Evolutionary conservation across 2,329 filamentous ascomycete genomes (phyloP).

Genomic region (Alternaria angustiovoidea): DNA sequence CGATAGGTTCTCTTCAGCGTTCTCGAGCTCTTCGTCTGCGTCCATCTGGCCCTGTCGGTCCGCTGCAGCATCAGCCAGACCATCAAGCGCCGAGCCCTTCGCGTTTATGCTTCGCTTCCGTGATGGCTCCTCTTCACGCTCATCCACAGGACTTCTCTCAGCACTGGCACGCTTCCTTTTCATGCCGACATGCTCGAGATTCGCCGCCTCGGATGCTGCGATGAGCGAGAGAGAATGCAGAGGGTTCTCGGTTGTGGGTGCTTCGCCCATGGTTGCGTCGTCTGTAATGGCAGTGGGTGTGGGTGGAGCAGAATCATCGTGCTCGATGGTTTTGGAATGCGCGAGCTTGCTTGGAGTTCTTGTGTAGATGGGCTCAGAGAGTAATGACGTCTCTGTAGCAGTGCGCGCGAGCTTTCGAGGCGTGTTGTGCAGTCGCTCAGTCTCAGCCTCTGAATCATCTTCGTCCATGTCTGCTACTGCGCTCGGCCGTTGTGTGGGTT

Average conservation of each 20-base stretch:
- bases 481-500: constrained; percentile 40
- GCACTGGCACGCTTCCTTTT: constrained; percentile 58
- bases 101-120: constrained; percentile 47
- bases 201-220: constrained; percentile 44
- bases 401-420: constrained; percentile 67
- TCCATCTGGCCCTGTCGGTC: constrained; percentile 40
- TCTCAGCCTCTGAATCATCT: constrained; percentile 86
- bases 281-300: constrained; percentile 34
- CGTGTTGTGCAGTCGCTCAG: constrained; percentile 90
- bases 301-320: constrained; percentile 40
- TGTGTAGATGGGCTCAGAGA: constrained; percentile 43
- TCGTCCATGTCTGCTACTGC: constrained; percentile 55
- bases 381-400: constrained; percentile 44
- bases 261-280: constrained; percentile 26
- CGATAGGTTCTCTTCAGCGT: constrained; percentile 48
- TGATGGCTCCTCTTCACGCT: constrained; percentile 46
- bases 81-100: constrained; percentile 36
- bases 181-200: constrained; percentile 41
- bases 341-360: constrained; percentile 50
- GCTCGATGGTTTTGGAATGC: constrained; percentile 43
- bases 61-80: constrained; percentile 40
- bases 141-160: constrained; percentile 50
- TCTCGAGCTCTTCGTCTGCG: constrained; percentile 63
- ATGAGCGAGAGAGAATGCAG: constrained; percentile 44
- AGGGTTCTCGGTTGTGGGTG: constrained; percentile 31